Evolutionary conservation across 2,329 filamentous ascomycete genomes (phyloP).

Genomic region (Trichoderma asperellum): DNA sequence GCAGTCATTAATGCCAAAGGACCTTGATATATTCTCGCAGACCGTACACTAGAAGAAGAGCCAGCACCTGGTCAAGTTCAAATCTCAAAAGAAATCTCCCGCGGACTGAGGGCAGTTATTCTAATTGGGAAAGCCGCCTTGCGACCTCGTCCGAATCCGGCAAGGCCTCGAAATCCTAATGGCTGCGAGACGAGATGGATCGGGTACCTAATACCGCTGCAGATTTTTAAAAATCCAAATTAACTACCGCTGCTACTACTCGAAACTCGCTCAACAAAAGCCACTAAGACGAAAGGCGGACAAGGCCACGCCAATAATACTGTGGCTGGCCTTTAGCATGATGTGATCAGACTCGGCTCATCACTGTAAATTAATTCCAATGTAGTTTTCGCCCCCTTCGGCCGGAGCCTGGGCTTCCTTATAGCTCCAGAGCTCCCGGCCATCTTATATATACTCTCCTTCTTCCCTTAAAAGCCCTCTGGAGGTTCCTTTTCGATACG

Average conservation of each 20-base stretch:
- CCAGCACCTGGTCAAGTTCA: neutral
- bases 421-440: slow-evolving; percentile 20
- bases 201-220: neutral
- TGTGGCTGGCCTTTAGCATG: slow-evolving; percentile 20
- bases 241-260: neutral
- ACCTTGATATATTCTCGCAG: neutral
- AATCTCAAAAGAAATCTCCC: neutral
- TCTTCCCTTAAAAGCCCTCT: neutral
- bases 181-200: neutral
- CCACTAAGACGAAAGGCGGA: slow-evolving; percentile 17
- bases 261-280: neutral
- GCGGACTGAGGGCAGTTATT: neutral
- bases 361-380: slow-evolving; percentile 5
- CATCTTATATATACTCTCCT: neutral
- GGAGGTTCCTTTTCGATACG: neutral
- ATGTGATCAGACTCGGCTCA: slow-evolving; percentile 21
- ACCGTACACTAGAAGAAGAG: neutral
- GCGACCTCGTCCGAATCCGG: neutral
- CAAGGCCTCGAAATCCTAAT: slow-evolving; percentile 4
- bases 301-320: slow-evolving; percentile 11
- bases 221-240: neutral
- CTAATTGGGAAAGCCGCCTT: neutral
- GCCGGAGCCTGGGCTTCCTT: slow-evolving; percentile 9
- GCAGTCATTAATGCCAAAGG: neutral
- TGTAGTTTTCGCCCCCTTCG: slow-evolving; percentile 17